Conservation (phyloP, 257 asterid genomes). For the Anisodus tanguticus region DNA sequence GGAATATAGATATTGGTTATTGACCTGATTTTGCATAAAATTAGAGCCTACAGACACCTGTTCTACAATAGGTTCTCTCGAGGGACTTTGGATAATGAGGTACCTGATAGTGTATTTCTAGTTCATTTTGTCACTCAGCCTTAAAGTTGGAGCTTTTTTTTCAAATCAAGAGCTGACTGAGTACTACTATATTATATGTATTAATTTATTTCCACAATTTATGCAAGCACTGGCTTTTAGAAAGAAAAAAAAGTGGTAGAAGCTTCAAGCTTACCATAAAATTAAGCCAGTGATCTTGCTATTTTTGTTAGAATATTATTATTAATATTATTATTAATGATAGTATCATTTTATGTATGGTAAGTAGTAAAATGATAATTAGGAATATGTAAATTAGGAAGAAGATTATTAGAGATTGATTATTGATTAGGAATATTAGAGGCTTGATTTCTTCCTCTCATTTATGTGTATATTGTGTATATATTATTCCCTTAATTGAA, state of each 20-base stretch:
- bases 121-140: background rate
- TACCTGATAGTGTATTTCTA: conserved; percentile 29
- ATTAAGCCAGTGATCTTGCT: background rate
- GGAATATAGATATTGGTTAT: conserved; percentile 66
- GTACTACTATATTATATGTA: background rate
- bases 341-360: no score
- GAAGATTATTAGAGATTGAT: no score
- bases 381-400: no score
- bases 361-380: no score
- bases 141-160: background rate
- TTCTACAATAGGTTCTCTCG: conserved; percentile 66
- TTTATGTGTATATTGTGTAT: no score
- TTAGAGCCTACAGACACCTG: conserved; percentile 78
- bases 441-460: no score
- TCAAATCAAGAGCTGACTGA: background rate
- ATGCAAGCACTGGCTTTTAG: background rate
- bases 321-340: no score
- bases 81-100: conserved; percentile 55
- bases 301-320: background rate
- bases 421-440: no score
- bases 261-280: background rate
- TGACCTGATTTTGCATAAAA: conserved; percentile 91
- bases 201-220: background rate
- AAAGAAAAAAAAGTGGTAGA: background rate
- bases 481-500: no score